phyloP scores from a whole-genome alignment of 352 stramenopile genomes.

The Pythium aphanidermatum region DNA sequence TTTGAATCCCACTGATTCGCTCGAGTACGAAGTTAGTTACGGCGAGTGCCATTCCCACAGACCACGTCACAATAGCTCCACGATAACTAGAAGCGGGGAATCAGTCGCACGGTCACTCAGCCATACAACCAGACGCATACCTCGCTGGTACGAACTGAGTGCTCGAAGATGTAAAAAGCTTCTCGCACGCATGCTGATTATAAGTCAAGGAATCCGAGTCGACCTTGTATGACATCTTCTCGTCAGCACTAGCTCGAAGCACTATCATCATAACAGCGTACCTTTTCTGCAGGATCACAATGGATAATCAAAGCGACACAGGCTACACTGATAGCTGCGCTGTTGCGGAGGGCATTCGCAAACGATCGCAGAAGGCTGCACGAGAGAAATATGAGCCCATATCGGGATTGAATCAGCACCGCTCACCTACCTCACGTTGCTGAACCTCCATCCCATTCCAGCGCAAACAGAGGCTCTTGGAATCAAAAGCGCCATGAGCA shows the following conservation, averaged over 20 bases:
- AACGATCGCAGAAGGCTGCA: constrained; percentile 64
- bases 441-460: constrained; percentile 53
- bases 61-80: constrained; percentile 79
- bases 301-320: constrained; percentile 81
- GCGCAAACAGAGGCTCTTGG: constrained; percentile 44
- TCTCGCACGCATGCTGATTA: constrained; percentile 71
- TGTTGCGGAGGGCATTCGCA: constrained; percentile 78
- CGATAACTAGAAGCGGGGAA: constrained; percentile 42
- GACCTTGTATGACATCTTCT: neutral
- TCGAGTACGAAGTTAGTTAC: constrained; percentile 85
- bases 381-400: neutral
- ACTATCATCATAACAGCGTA: neutral
- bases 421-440: constrained; percentile 57
- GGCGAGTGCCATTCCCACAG: constrained; percentile 67
- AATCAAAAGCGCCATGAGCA: constrained; percentile 60
- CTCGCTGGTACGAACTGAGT: constrained; percentile 57
- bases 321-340: constrained; percentile 70
- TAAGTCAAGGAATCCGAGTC: constrained; percentile 45
- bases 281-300: constrained; percentile 61
- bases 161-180: constrained; percentile 68
- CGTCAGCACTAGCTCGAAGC: neutral
- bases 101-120: neutral
- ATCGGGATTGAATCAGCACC: too few species aligned
- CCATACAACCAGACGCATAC: constrained; percentile 14
- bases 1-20: constrained; percentile 66